Evolutionary conservation across 73 alveolate genomes (phyloP), one percentile per base, ranked within the genome.

Genomic region (Tetrahymena borealis): DNA sequence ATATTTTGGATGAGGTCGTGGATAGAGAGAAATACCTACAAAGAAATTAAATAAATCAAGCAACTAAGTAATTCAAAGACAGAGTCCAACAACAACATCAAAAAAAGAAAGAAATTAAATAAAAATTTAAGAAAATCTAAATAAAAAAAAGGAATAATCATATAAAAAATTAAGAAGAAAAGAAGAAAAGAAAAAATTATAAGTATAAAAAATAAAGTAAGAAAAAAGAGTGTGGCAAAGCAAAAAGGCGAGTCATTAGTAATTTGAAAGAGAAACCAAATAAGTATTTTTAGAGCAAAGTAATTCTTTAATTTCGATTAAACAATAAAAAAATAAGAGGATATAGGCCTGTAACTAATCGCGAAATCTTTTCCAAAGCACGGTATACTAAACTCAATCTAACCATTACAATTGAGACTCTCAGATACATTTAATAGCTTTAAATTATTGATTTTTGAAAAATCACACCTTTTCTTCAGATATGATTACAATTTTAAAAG

Each of bases 151-250:
- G 85, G 85, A 60, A 60, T 60, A 60, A 60, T 60, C 85, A 60
- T 60, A 60, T 60, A 60, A 60, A 60, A 60, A 60, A 60, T n/a
- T 60, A 60, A 60, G 85, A 60, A 60, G n/a, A 60, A 60, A 60
- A 60, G 85, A 60, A 60, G 85, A 60, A 60, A 60, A 60, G 85
- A 60, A 60, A 60, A 60, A 60, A 60, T 60, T 60, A 24, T 60
- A 60, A 60, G 85, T 60, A 60, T 60, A 60, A 60, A 60, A 60
- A 60, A 60, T 60, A 60, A 60, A 60, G 85, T 20, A 60, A 60
- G 85, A 60, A 60, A 60, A 60, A 60, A 60, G 85, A 60, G 85
- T 60, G 85, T 60, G 78, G 85, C 85, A 60, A 60, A 60, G 85
- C 85, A 60, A 60, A 60, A 60, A 60, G 85, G 85, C 85, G 28